Evolutionary conservation across 352 stramenopile genomes (phyloP), one percentile per base, ranked within the genome.

Genomic region (Pythium dissimile): DNA sequence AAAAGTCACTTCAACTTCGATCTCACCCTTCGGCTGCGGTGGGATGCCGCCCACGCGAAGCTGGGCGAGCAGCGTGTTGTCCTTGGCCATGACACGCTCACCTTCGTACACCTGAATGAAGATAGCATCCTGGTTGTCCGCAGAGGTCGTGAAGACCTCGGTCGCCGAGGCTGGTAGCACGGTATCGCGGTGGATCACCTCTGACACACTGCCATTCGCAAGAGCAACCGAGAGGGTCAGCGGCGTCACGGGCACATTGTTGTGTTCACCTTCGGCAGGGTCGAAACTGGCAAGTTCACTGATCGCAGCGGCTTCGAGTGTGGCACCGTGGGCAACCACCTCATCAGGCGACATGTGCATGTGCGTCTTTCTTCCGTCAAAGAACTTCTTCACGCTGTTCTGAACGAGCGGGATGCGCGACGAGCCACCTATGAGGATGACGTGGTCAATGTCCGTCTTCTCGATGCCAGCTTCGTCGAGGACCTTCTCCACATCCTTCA

Each of bases 351-450:
- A 92, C 54, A 96, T 72, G 65, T 93, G 86, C 62, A 88, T 71
- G 66, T 84, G 78, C 38, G 85, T 82, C 48, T 80, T 85, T 65
- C 88, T 89, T 65, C 81, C 82, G 44, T 94, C 83, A 54, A 95
- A 95, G 60, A 80, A 89, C 66, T 89, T 91, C 69, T 90, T 89
- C 30, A 95, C 64, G 28, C 71, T 71, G 46, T 54, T 75, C 66
- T 94, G 84, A 50, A 94, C 69, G 72, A 99, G 98, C 53, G 97
- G 97, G 69, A 99, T 99, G 75, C 97, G 96, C 34, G 96, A 96
- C 35, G 94, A 98, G 47, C 97, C 97, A 46, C 97, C 97, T 12
- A 98, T 91, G 30, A 99, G 82, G 53, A 99, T 94, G 34, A 99
- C 77, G 72, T 99, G 96, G 74, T 99, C 84, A 16, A 99, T 71